A percentile compares a stretch with the other conserved stretches of the same genome.
Evolutionary conservation across 2,329 filamentous ascomycete genomes (phyloP).

Genomic region (Corynespora cassiicola): DNA sequence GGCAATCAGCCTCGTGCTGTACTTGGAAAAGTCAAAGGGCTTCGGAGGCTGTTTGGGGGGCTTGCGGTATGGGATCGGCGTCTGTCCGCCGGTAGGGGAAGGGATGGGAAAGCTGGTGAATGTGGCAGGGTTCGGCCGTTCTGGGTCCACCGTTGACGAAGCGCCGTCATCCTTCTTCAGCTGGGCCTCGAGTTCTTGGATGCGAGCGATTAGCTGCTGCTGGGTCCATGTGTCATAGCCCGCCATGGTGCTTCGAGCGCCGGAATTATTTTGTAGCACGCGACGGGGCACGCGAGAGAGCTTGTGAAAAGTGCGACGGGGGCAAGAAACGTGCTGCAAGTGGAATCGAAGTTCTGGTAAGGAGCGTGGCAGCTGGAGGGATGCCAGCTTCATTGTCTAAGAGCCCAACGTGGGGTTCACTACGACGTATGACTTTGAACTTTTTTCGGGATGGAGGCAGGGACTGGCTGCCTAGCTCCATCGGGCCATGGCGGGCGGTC

Average conservation of each 20-base stretch:
- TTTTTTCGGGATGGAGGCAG: constrained; percentile 36
- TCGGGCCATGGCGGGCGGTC: too few species aligned
- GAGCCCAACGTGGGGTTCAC: constrained; percentile 18
- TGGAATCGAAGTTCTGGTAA: constrained; percentile 35
- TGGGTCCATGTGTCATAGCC: constrained; percentile 41
- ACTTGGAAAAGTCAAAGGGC: constrained; percentile 78
- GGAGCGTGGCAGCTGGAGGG: constrained; percentile 27
- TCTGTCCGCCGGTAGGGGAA: constrained; percentile 2
- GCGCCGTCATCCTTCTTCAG: constrained; percentile 3
- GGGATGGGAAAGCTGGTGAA: constrained; percentile 8
- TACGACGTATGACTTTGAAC: constrained; percentile 18
- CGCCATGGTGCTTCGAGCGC: constrained; percentile 25
- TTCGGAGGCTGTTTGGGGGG: constrained; percentile 48
- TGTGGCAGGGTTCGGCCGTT: constrained; percentile 9
- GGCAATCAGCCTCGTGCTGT: constrained; percentile 83
- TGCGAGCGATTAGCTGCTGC: constrained; percentile 40
- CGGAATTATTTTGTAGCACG: constrained; percentile 18
- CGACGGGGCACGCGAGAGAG: constrained; percentile 39
- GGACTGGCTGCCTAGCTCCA: constrained; percentile 19
- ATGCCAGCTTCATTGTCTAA: constrained; percentile 32
- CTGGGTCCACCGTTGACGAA: background rate
- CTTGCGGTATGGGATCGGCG: constrained; percentile 28
- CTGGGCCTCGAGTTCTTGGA: constrained; percentile 38
- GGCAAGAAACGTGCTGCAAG: constrained; percentile 35
- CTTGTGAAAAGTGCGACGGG: constrained; percentile 37